A percentile compares a stretch with the other conserved stretches of the same genome.
Conservation (phyloP, 78 protist genomes). For the Dictyostelium firmibasis region DNA sequence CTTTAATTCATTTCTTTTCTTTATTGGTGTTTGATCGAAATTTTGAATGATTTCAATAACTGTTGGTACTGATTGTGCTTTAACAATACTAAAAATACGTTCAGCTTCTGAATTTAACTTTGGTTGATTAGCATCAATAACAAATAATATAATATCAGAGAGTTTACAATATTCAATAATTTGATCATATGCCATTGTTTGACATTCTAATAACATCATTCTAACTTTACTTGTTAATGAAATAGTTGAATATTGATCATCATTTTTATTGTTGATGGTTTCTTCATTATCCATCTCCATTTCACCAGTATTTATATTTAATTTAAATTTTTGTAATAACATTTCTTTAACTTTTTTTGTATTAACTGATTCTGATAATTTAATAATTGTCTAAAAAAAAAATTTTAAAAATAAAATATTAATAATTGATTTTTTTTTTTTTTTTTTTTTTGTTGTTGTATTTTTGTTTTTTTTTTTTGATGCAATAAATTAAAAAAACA, state of each 20-base stretch:
- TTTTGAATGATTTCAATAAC: conserved; percentile 77
- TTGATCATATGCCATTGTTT: background rate
- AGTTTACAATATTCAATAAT: conserved; percentile 39
- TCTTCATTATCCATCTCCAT: background rate
- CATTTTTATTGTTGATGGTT: background rate
- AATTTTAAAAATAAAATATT: background rate
- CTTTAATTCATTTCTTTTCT: conserved; percentile 71
- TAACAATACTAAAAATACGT: conserved; percentile 60
- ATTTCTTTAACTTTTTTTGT: background rate
- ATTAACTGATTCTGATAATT: conserved; percentile 17
- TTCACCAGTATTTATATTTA: background rate
- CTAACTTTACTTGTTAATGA: conserved; percentile 37
- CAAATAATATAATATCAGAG: conserved; percentile 76
- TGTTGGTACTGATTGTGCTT: conserved; percentile 88
- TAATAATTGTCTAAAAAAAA: background rate
- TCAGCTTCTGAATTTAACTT: conserved; percentile 22
- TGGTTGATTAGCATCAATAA: background rate
- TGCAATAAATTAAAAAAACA: background rate
- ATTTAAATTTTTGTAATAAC: conserved; percentile 2
- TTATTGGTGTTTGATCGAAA: conserved; percentile 27
- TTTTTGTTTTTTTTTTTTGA: no score
- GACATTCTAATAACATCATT: conserved; percentile 25
- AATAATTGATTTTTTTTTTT: background rate
- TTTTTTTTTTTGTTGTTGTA: background rate
- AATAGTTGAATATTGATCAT: background rate